phyloP scores from a whole-genome alignment of 208 protist species.

The Trypanosoma scelopori region DNA sequence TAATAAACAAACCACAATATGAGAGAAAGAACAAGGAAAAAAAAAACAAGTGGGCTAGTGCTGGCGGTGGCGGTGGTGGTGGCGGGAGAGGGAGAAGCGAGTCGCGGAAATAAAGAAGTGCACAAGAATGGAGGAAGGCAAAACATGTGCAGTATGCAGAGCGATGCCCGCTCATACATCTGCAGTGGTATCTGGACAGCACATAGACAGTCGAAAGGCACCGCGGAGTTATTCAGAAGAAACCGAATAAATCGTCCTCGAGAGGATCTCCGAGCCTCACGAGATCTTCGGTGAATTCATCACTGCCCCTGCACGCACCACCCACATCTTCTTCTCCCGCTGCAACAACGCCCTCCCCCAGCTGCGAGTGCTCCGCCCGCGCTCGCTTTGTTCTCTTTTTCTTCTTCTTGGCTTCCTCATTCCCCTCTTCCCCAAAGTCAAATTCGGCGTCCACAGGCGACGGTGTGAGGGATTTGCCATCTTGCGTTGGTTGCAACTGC shows the following conservation, averaged over 20 bases:
- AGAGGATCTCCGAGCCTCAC: not conserved
- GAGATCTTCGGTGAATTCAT: not conserved
- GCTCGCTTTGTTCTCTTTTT: not conserved
- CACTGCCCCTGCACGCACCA: not conserved
- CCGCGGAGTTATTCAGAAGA: too few species aligned
- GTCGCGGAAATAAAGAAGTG: not conserved
- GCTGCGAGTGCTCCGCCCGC: too few species aligned
- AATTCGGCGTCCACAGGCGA: conserved; percentile 3
- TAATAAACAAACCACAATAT: too few species aligned
- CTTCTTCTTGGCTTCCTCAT: not conserved
- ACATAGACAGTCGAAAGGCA: too few species aligned
- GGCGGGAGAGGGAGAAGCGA: too few species aligned
- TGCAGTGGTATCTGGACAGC: not conserved
- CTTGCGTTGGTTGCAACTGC: not conserved
- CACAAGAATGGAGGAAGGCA: conserved; percentile 13
- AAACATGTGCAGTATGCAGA: not conserved
- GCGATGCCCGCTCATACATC: not conserved
- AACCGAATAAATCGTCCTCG: conserved; percentile 13
- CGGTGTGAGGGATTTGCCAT: too few species aligned
- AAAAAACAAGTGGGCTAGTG: not conserved
- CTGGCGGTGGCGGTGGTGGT: too few species aligned
- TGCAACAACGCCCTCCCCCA: not conserved
- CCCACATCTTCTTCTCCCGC: not conserved
- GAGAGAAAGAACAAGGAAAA: conserved; percentile 25
- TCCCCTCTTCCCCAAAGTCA: conserved; percentile 15